These are phyloP conservation scores for Yamadazyma diospyri DNA, from an alignment of 1,139 yeast species.

Conservation along the genomic window DNA sequence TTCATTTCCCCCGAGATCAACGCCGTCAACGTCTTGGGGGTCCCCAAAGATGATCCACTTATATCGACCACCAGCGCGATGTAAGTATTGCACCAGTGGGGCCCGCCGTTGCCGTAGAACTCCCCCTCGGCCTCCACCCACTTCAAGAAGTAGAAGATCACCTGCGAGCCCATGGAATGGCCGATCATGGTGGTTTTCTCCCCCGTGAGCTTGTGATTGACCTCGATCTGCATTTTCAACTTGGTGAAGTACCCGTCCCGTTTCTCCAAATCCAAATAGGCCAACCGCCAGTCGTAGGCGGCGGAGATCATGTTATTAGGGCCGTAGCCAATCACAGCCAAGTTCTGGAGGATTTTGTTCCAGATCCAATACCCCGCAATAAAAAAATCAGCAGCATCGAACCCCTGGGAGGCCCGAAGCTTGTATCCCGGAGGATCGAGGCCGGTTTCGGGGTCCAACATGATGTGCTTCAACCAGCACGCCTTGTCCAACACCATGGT, in stretches of 20 bases:
- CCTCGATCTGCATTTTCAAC: constrained; percentile 70
- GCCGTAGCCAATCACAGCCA: constrained; percentile 92
- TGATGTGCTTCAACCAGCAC: constrained; percentile 91
- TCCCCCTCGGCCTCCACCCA: constrained; percentile 93
- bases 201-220: constrained; percentile 45
- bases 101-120: constrained; percentile 83
- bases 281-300: constrained; percentile 92
- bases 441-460: constrained; percentile 88
- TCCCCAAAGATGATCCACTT: constrained; percentile 84
- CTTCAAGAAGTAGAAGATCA: constrained; percentile 80
- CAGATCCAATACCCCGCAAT: constrained; percentile 98
- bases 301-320: constrained; percentile 90
- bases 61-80: constrained; percentile 80
- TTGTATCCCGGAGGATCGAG: constrained; percentile 82
- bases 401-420: constrained; percentile 90
- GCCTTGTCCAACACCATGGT: constrained; percentile 88
- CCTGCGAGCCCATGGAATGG: constrained; percentile 96
- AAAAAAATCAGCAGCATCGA: constrained; percentile 92
- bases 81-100: constrained; percentile 79
- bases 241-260: constrained; percentile 83
- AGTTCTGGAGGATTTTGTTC: constrained; percentile 88
- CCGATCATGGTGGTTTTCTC: constrained; percentile 78
- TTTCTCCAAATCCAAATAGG: constrained; percentile 81
- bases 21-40: constrained; percentile 92
- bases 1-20: constrained; percentile 95